phyloP scores from a whole-genome alignment of 371 early-diverging fungal genomes.

The Mucor mucedo region DNA sequence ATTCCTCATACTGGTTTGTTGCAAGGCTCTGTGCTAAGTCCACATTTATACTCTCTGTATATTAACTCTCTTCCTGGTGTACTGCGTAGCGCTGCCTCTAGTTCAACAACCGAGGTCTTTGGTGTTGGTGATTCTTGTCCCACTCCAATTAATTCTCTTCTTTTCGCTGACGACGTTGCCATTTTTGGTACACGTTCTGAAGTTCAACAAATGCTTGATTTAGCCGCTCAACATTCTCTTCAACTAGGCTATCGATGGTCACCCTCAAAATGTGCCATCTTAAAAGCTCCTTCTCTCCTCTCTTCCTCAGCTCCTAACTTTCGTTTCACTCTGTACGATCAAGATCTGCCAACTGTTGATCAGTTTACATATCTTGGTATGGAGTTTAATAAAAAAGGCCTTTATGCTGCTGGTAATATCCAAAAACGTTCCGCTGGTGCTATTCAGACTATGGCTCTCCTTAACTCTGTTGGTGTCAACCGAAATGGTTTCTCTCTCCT shows the following conservation, averaged over 20 bases:
- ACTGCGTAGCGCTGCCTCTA: too few relatives aligned
- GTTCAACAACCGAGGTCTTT: too few relatives aligned
- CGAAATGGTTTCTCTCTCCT: slow-evolving; percentile 1
- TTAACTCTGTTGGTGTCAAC: background rate
- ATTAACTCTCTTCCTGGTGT: slow-evolving; percentile 17
- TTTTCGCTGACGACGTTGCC: too few relatives aligned
- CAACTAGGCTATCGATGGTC: background rate
- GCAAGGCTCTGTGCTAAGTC: slow-evolving; percentile 13
- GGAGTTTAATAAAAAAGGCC: slow-evolving; percentile 1
- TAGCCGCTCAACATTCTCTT: background rate
- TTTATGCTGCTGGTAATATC: background rate
- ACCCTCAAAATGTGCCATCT: background rate
- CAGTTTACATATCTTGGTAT: slow-evolving; percentile 26
- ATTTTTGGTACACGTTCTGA: background rate
- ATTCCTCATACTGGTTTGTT: slow-evolving; percentile 4
- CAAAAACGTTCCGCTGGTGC: background rate
- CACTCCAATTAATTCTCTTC: too few relatives aligned
- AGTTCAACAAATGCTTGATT: background rate
- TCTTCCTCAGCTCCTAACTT: background rate
- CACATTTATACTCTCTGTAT: slow-evolving; percentile 17
- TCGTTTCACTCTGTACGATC: slow-evolving; percentile 7
- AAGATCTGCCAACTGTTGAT: slow-evolving; percentile 13
- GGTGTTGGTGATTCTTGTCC: too few relatives aligned
- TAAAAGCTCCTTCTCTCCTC: background rate
- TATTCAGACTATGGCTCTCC: slow-evolving; percentile 2